Percentiles rank a stretch among this genome's conserved stretches.
These are phyloP conservation scores for Stephanodiscus minutulus DNA, from an alignment of 108 stramenopile species.

Conservation along the genomic window DNA sequence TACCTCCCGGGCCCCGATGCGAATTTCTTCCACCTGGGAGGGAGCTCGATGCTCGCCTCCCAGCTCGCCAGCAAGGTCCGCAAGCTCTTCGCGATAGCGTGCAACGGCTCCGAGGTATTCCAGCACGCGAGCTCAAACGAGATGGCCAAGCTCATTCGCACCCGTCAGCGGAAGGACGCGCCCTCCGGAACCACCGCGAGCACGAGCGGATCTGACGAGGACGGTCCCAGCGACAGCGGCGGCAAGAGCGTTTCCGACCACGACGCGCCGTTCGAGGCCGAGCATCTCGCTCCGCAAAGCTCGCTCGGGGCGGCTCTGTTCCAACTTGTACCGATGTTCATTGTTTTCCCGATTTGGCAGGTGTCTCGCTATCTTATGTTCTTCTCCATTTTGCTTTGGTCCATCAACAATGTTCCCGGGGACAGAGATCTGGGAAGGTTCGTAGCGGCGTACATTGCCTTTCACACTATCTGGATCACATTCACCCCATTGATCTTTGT, in stretches of 20 bases:
- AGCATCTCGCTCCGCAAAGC: slow-evolving; percentile 17
- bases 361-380: slow-evolving; percentile 57
- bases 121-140: slow-evolving; percentile 46
- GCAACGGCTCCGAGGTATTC: slow-evolving; percentile 62
- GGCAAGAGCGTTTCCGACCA: slow-evolving; percentile 12
- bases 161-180: slow-evolving; percentile 18
- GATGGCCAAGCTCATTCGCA: slow-evolving; percentile 48
- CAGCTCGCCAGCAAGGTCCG: slow-evolving; percentile 60
- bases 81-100: slow-evolving; percentile 40
- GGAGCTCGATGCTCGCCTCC: slow-evolving; percentile 59
- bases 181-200: background rate
- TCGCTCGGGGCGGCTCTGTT: slow-evolving; percentile 23
- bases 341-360: slow-evolving; percentile 55
- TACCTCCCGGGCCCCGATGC: slow-evolving; percentile 54
- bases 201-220: background rate
- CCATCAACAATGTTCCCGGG: slow-evolving; percentile 22
- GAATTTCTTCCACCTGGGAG: slow-evolving; percentile 67
- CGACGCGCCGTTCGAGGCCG: slow-evolving; percentile 31
- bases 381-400: slow-evolving; percentile 43
- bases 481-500: slow-evolving; percentile 61
- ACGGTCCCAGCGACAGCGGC: background rate
- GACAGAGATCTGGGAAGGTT: slow-evolving; percentile 36
- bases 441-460: slow-evolving; percentile 48
- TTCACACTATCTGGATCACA: slow-evolving; percentile 48
- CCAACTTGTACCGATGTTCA: slow-evolving; percentile 48